Evolutionary conservation across 1,284 basidiomycete species (phyloP), one percentile per base, ranked within the genome.

Genomic region (Fomitopsis schrenkii): DNA sequence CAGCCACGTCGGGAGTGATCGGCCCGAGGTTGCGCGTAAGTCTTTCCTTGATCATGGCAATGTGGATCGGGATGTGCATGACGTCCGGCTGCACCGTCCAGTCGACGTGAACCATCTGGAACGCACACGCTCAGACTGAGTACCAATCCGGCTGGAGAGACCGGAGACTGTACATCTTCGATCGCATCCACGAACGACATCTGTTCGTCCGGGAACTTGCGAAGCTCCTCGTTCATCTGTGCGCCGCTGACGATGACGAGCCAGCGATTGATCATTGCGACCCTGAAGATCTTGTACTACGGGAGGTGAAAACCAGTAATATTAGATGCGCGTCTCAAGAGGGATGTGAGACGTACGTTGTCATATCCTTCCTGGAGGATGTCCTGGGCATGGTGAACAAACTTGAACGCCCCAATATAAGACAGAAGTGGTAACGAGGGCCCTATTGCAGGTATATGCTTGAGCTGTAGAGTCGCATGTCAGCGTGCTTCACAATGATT

Each of bases 221-320:
- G 69, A 7, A 74, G 59, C 38, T 77, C 75, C 19, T 72, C 70
- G 14, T 72, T 65, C 66, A 63, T 64, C 55, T 66, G 63, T 30
- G 61, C 62, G n/a, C 68, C 68, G 9, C 58, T 67, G 22, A 69
- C 63, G 4, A 75, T 55, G n/a, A 76, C 69, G 9, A 72, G 59
- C 72, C 73, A 75, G 19, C 64, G 62, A n/a, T 76, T 73, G 40
- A 75, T 63, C 65, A 75, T 70, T 0, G 80, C 71, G 12, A 81
- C 66, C 64, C 74, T 77, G 67, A 77, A 67, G n/a, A 64, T 61
- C 14, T 57, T 55, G 44, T 64, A 65, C 67, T 68, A 42, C 26
- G 15, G 9, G 26, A 10, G 9, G 28, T 33, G 57, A 17, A 2
- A 45, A 14, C 28, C 7, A 36, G 35, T 52, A 0, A 42, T n/a